Evolutionary conservation across 805 yeast genomes (phyloP), one percentile per base, ranked within the genome.

Genomic region (Hanseniaspora valbyensis): DNA sequence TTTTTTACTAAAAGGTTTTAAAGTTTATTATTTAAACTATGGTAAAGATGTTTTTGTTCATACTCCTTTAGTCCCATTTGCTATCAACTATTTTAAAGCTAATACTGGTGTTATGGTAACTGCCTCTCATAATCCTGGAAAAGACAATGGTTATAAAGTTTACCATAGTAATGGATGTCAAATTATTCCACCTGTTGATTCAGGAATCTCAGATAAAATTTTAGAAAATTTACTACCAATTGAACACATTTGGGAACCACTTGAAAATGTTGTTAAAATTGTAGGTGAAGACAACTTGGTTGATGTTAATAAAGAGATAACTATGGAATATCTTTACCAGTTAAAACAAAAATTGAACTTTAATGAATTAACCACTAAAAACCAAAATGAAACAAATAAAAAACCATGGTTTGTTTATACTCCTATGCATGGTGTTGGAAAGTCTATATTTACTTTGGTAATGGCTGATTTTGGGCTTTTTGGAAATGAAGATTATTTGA

Each of bases 371-470:
- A 25, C 8, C 13, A 21, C 9, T 19, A 13, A 24, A n/a, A 41
- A 42, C 12, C 25, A 28, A 34, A 18, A 34, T 26, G 49, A 45
- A 26, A 1, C 22, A 14, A 30, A 3, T 6, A 34, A 29, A n/a
- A 28, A 29, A 53, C 67, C 61, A 62, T 53, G 71, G 60, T 79
- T 82, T 52, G 84, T 88, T 1, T 90, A 90, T 61, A 90, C 97
- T 0, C 95, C 97, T 21, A 80, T 90, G 81, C 97, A 90, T 63
- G 98, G 98, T 9, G 95, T 90, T 7, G 98, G 98, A 0, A 67
- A 71, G 24, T 80, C 78, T 40, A 74, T 79, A 24, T 79, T 83
- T 37, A 59, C 61, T 3, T 61, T 67, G 39, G 67, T 62, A 13
- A 54, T 55, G 8, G 28, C 46, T 3, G 50, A 77, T 0, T 59